Percentiles rank a stretch among this genome's conserved stretches.
Conservation (phyloP, 2,329 filamentous ascomycete genomes). For the Fusarium avenaceum region DNA sequence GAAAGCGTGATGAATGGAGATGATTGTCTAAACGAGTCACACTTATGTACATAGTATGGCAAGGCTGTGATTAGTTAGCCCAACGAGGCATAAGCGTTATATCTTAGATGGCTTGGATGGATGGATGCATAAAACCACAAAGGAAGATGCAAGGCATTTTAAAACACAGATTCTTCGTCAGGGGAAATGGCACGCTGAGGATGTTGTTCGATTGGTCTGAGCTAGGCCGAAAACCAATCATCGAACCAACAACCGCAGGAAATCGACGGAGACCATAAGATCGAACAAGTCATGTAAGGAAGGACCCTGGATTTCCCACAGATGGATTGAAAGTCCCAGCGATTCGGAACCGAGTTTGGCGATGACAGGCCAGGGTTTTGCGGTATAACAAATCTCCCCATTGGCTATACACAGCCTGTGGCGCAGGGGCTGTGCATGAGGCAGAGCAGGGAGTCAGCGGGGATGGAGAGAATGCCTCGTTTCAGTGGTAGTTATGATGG, state of each 20-base stretch:
- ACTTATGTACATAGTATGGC: no score
- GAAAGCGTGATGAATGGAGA: background rate
- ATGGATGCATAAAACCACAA: background rate
- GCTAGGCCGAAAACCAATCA: background rate
- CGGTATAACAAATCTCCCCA: background rate
- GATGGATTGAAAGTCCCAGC: background rate
- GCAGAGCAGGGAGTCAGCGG: no score
- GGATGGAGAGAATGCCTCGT: no score
- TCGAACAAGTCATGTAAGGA: background rate
- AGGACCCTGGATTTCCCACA: background rate
- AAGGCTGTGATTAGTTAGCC: background rate
- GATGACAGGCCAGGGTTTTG: background rate
- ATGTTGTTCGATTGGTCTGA: background rate
- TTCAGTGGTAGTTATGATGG: no score
- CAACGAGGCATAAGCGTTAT: background rate
- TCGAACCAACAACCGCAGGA: background rate
- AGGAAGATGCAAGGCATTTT: background rate
- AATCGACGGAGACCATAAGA: background rate
- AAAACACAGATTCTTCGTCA: background rate
- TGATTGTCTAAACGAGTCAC: background rate
- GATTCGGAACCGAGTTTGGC: background rate
- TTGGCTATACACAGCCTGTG: background rate
- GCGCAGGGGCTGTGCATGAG: background rate
- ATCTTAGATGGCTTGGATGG: background rate
- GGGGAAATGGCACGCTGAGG: background rate